Evolutionary conservation across 139 green algal species (phyloP).

Genomic region (Tetradesmus obliquus): DNA sequence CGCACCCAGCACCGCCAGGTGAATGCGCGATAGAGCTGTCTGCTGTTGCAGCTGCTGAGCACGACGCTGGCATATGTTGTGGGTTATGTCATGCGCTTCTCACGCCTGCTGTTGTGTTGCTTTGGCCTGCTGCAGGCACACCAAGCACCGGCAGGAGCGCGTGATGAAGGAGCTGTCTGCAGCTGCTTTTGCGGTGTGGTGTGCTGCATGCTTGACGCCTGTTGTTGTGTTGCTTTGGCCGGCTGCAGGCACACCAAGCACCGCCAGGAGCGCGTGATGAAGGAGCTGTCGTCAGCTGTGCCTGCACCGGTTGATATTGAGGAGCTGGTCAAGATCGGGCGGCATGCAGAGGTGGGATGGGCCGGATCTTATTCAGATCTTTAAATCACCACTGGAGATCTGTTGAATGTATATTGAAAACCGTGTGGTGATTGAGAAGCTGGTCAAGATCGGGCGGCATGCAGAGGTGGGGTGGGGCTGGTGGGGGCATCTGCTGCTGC

Average conservation of each 20-base stretch:
- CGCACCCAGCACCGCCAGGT: constrained; percentile 36
- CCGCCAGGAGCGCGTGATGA: constrained; percentile 26
- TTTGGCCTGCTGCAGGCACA: too few species aligned
- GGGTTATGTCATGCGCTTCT: too few species aligned
- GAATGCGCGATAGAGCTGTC: constrained; percentile 26
- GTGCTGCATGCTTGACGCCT: neutral
- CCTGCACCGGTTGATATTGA: constrained; percentile 86
- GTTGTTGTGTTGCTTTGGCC: too few species aligned
- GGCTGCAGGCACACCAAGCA: constrained; percentile 36
- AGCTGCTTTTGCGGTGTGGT: too few species aligned
- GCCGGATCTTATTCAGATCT: too few species aligned
- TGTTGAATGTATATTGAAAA: too few species aligned
- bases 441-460: constrained; percentile 71
- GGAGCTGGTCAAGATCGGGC: constrained; percentile 82
- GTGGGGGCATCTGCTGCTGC: too few species aligned
- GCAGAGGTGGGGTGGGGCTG: neutral
- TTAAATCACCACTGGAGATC: too few species aligned
- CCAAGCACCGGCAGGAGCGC: neutral
- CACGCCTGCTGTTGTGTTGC: too few species aligned
- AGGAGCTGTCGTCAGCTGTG: constrained; percentile 27
- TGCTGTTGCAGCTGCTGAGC: neutral
- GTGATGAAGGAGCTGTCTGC: neutral
- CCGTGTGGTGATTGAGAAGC: constrained; percentile 84
- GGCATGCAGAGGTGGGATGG: constrained; percentile 16
- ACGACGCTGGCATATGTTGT: too few species aligned